phyloP scores from a whole-genome alignment of 345 rosid genomes.

The Adansonia digitata region DNA sequence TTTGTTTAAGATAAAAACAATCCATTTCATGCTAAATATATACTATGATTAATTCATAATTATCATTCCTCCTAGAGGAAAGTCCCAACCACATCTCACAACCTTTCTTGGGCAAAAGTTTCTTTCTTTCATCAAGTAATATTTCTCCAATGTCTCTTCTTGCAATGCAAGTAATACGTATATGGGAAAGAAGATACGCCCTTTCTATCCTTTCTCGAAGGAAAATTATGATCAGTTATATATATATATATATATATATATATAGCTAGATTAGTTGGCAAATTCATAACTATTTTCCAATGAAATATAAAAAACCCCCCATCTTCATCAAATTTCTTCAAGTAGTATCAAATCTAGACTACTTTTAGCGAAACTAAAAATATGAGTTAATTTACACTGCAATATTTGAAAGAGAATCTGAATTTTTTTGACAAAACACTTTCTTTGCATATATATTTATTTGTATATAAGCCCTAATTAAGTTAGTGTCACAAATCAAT shows the following conservation, averaged over 20 bases:
- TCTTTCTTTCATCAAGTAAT: not conserved
- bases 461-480: no score
- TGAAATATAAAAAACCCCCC: not conserved
- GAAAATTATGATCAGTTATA: slow-evolving; percentile 2
- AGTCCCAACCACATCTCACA: slow-evolving; percentile 19
- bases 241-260: no score
- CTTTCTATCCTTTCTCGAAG: not conserved
- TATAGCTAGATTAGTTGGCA: slow-evolving; percentile 21
- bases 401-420: not conserved
- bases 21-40: slow-evolving; percentile 1
- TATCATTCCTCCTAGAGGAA: slow-evolving; percentile 7
- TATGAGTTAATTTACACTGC: not conserved
- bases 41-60: not conserved
- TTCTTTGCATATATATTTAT: no score
- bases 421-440: no score
- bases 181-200: slow-evolving; percentile 6
- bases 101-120: slow-evolving; percentile 3
- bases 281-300: slow-evolving; percentile 9
- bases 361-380: slow-evolving; percentile 9
- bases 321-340: slow-evolving; percentile 5
- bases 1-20: not conserved
- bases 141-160: slow-evolving; percentile 7
- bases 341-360: not conserved
- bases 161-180: slow-evolving; percentile 19
- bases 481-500: no score